phyloP scores from a whole-genome alignment of 768 basidiomycete genomes.

The Crassisporium funariophilum region DNA sequence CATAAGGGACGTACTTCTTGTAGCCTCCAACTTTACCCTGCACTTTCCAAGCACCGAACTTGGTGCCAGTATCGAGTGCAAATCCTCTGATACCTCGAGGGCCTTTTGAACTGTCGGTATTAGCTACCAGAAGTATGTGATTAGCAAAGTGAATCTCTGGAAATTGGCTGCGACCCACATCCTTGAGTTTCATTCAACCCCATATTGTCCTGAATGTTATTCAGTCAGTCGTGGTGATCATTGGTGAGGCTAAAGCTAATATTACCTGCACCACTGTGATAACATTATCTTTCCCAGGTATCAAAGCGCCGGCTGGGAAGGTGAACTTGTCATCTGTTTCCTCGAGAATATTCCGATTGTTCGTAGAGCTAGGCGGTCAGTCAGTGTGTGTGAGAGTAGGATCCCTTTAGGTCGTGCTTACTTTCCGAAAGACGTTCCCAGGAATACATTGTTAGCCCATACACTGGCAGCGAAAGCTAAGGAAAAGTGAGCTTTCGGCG shows the following conservation, averaged over 20 bases:
- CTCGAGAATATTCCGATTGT: slow-evolving; percentile 58
- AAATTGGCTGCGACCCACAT: slow-evolving; percentile 31
- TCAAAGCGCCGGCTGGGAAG: slow-evolving; percentile 60
- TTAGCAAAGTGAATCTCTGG: background rate
- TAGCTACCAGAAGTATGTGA: slow-evolving; percentile 25
- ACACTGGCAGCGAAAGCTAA: slow-evolving; percentile 81
- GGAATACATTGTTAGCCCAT: slow-evolving; percentile 75
- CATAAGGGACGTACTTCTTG: slow-evolving; percentile 42
- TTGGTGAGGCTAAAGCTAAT: too few species aligned
- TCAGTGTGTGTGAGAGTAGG: background rate
- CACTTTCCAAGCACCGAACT: slow-evolving; percentile 66
- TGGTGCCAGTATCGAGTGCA: slow-evolving; percentile 56
- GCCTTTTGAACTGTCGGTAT: slow-evolving; percentile 61
- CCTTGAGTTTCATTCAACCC: slow-evolving; percentile 65
- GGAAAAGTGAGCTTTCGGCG: slow-evolving; percentile 4
- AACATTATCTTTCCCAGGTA: slow-evolving; percentile 62
- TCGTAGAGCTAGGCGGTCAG: slow-evolving; percentile 53
- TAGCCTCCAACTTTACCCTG: slow-evolving; percentile 81
- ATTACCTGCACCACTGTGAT: slow-evolving; percentile 76
- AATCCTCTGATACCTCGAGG: slow-evolving; percentile 83
- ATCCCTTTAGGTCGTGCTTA: slow-evolving; percentile 30
- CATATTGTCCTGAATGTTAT: slow-evolving; percentile 86
- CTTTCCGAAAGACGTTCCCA: slow-evolving; percentile 78
- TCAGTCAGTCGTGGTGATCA: too few species aligned
- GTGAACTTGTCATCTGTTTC: slow-evolving; percentile 69